Evolutionary conservation across 768 basidiomycete species (phyloP), one percentile per base, ranked within the genome.

Genomic region (Mycena crocata): DNA sequence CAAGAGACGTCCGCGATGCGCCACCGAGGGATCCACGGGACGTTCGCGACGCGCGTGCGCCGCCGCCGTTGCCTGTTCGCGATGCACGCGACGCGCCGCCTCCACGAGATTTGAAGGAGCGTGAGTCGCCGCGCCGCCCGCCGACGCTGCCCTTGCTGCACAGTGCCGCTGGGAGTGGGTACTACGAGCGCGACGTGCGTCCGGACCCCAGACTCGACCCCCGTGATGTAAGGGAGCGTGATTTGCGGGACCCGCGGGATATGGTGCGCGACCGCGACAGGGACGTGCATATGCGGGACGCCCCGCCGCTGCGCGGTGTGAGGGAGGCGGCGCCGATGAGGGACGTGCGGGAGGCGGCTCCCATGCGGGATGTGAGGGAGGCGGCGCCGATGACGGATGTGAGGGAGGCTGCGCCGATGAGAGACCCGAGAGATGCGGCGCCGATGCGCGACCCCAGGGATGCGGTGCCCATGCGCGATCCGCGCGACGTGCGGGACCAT

Each of bases 361-460:
- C n/a, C n/a, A n/a, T n/a, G 49, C 49, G 61, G 12, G 61, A 67
- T 40, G 45, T 34, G 31, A 31, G 61, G 6, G 61, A 62, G n/a
- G 61, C 61, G n/a, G 37, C 45, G 32, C 35, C 37, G 12, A 49
- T 60, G 30, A 31, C 51, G 35, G 65, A 66, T 23, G 37, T 39
- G 14, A 31, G 66, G n/a, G 66, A 67, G 5, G 56, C 55, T 24
- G 23, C 42, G 39, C 49, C 50, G 10, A 58, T 65, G 58, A 51
- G 65, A n/a, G 65, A 67, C 30, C 23, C 19, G 0, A 19, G 65
- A 19, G 66, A 67, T 26, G 59, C 66, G 34, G 24, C 40, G 35
- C 61, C 61, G 3, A 57, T 68, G 66, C 60, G 66, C 24, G 66
- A 68, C 46, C n/a, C 39, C 19, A 30, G 65, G 12, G 59, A 62